Evolutionary conservation across 1,284 basidiomycete genomes (phyloP), one percentile per base, ranked within the genome.

Genomic region (Ceratobasidium sp.): DNA sequence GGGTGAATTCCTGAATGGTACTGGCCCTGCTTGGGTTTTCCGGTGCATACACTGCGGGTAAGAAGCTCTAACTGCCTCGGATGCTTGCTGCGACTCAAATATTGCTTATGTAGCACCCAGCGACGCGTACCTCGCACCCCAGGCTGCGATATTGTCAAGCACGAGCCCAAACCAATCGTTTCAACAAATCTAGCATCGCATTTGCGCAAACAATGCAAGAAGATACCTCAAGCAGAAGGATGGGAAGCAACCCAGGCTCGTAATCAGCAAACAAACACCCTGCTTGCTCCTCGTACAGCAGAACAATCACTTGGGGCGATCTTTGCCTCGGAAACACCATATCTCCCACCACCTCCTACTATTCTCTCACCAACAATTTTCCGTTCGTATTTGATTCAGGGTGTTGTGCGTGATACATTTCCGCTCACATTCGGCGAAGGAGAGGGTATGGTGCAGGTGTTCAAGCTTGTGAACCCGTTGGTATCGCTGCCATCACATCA

Each of bases 351-450:
- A 8, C 46, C 66, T 0, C 46, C 66, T 8, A 52, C 3, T 32
- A 22, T 17, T 19, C 19, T 68, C 6, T 13, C 66, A n/a, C 44
- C 44, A 17, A 29, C 49, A 1, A 32, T 49, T 11, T 68, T 68
- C 22, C 49, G 66, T 52, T 68, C 66, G 0, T 1, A 7, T 37
- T 51, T 56, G 17, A 67, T 54, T 51, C 66, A 56, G 19, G 29
- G 66, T 15, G 66, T 68, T 54, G 49, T 68, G 9, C 49, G 32
- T 13, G 66, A 68, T 25, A 54, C 46, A 1, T 68, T 37, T 5
- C 7, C 66, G 5, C 32, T 68, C 25, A 19, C 29, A n/a, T 68
- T 68, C 56, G 66, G 66, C 29, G 66, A 68, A 54, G 66, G 66
- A 17, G 51, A 40, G 32, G 66, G 66, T 17, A 68, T 68, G 66